Evolutionary conservation across 164 flowering plant genomes (phyloP), one percentile per base, ranked within the genome.

Genomic region (Paratinospora sagittata): DNA sequence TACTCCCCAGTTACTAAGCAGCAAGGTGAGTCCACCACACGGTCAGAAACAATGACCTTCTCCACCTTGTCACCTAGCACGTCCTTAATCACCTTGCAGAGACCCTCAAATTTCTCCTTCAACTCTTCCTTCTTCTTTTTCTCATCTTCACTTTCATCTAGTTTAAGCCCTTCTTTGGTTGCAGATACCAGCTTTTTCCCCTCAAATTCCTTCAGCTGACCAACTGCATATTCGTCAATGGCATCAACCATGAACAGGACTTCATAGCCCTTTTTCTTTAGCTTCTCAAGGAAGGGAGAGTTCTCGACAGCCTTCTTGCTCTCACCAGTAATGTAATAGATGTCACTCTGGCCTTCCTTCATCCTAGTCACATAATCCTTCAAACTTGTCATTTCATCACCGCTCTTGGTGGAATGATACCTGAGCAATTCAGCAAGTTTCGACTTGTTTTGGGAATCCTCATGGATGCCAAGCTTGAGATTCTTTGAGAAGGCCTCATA

Each of bases 251-350:
- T 81, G 82, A 47, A 81, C 1, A 81, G 73, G 8, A 81, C 84
- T 67, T 81, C 84, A 60, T 79, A 79, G 0, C 84, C 84, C 72
- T 73, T 82, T 82, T 84, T 84, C 85, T 78, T 84, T 67, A 84
- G 73, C 79, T 76, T 84, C 82, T 84, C 87, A n/a, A 84, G 82
- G 85, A 84, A 84, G 21, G 87, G 87, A 63, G 87, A 84, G 81
- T 84, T 84, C 84, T 84, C 87, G 49, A 84, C 87, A 21, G 85
- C 85, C 83, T 84, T 84, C 83, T 82, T 84, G 65, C 64, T 70
- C 36, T 70, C 72, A 70, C 72, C 72, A 24, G 72, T 70, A 36
- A 70, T 70, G 55, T 82, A 82, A 73, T 68, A 84, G 69, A 84
- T 84, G 3, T 81, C 85, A 57, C 27, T 81, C 79, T 84, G 87